Evolutionary conservation across 306 rosid genomes (phyloP).

Genomic region (Luffa acutangula): DNA sequence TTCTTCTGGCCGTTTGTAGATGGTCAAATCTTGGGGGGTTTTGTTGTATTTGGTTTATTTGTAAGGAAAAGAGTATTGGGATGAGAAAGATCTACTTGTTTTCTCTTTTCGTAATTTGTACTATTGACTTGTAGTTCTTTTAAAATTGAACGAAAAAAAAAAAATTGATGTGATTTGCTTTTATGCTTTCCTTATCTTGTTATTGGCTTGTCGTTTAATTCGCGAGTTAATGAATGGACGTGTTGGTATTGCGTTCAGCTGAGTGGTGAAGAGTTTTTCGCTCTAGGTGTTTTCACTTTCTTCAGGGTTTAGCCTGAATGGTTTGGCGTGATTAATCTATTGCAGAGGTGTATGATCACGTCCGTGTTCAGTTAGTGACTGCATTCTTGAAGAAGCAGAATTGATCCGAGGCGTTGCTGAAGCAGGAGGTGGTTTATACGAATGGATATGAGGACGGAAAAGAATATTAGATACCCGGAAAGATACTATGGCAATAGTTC

Average conservation of each 20-base stretch:
- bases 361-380: background rate
- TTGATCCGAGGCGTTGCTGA: background rate
- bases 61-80: background rate
- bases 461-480: slow-evolving; percentile 36
- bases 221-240: background rate
- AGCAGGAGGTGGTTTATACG: background rate
- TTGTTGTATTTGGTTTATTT: slow-evolving; percentile 1
- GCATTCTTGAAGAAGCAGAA: background rate
- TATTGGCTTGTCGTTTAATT: background rate
- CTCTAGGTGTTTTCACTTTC: background rate
- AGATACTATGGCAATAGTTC: slow-evolving; percentile 42
- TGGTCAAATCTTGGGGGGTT: background rate
- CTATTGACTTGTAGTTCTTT: background rate
- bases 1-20: background rate
- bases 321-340: slow-evolving; percentile 6
- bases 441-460: slow-evolving; percentile 25
- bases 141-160: background rate
- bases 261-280: background rate
- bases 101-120: background rate
- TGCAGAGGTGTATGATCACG: slow-evolving; percentile 1
- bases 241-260: background rate
- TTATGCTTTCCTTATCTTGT: background rate
- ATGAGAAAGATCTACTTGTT: background rate
- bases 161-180: background rate
- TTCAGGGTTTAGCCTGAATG: slow-evolving; percentile 7